Evolutionary conservation across 2,329 filamentous ascomycete species (phyloP).

Genomic region (Ceratocystis variospora): DNA sequence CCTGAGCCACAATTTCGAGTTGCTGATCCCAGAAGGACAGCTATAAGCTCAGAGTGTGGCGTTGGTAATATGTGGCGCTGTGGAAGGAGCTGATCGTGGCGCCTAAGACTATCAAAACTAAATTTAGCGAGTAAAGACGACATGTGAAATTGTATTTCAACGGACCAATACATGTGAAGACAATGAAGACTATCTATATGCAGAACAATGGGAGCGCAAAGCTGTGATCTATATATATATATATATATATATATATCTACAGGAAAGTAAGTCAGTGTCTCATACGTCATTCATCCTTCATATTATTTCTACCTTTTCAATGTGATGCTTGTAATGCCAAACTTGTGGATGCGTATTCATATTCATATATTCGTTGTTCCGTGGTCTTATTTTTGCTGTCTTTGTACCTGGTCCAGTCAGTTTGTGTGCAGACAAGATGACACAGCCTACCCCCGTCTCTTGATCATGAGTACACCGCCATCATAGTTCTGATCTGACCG

Average conservation of each 20-base stretch:
- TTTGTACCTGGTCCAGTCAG: not conserved
- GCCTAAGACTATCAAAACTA: not conserved
- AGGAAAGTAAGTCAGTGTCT: no score
- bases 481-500: not conserved
- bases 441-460: not conserved
- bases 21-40: constrained; percentile 9
- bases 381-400: not conserved
- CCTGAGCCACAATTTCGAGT: not conserved
- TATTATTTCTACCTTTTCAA: no score
- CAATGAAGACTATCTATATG: no score
- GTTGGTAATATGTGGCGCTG: not conserved
- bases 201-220: no score
- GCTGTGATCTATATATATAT: not conserved
- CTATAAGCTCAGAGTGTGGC: constrained; percentile 11
- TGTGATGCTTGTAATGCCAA: not conserved
- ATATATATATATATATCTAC: not conserved
- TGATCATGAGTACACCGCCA: not conserved
- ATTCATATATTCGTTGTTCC: constrained; percentile 8
- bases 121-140: no score
- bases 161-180: not conserved
- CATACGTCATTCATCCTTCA: no score
- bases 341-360: not conserved
- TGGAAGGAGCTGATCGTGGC: not conserved
- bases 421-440: not conserved
- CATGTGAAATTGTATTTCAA: not conserved